Evolutionary conservation across 208 protist genomes (phyloP), one percentile per base, ranked within the genome.

Genomic region (Leishmania lainsoni): DNA sequence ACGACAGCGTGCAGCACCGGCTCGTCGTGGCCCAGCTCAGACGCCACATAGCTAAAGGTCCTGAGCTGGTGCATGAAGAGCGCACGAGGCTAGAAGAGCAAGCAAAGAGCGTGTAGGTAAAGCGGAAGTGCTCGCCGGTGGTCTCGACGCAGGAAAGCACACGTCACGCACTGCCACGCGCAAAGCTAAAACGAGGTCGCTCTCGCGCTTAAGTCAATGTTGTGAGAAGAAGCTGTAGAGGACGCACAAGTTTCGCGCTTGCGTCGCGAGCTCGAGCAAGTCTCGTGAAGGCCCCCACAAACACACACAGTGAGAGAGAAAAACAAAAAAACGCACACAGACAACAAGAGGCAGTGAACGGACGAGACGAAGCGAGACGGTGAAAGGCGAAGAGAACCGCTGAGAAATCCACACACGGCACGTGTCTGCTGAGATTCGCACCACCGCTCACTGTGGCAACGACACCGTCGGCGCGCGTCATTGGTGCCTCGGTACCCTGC

Each of bases 1-100:
- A 87, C 71, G 39, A 88, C 81, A 59, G 85, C 68, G 77, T 88
- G 80, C 59, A 88, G 66, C 75, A 88, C 77, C 8, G 80, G 66
- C 39, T 52, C 81, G 52, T 71, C 75, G 22, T 49, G 68, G 48
- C 63, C 75, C 6, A 88, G 74, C 74, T 85, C 81, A 16, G 45
- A 22, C 5, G 85, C 85, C 51, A 88, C 85, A 35, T 54, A 52
- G n/a, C 74, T 59, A 78, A 81, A 88, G 42, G 61, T 61, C 52
- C 65, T 42, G 20, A 81, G 42, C 20, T 84, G 76, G 45, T 88
- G 85, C 81, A 88, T 85, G 16, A 39, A 54, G 61, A 17, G n/a
- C 22, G 20, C 22, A 56, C 2, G 70, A 56, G 12, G 29, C n/a
- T 45, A 49, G 48, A 16, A 22, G 42, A 51, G 32, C n/a, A 48